Evolutionary conservation across 345 rosid genomes (phyloP), one percentile per base, ranked within the genome.

Genomic region (Salix suchowensis): DNA sequence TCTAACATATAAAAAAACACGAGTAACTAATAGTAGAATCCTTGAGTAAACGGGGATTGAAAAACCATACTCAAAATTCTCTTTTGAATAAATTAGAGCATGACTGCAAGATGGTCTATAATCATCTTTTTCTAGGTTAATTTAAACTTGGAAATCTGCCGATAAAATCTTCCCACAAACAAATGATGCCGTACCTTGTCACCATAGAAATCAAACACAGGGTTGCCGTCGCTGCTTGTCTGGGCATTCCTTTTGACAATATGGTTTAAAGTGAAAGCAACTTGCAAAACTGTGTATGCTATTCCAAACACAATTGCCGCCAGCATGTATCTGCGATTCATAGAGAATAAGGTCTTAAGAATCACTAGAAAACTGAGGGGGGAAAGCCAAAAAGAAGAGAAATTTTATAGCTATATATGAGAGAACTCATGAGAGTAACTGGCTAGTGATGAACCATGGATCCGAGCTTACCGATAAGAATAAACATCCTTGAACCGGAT

Each of bases 401-500:
- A 2, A 11, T 12, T 40, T 14, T n/a, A n/a, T 28, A 15, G 2
- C n/a, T 54, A 44, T 44, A 2, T 13, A 44, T 13, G 16, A 44
- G 1, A 44, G 50, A 15, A 44, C 14, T 14, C 4, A 13, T 44
- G 50, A 14, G 14, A 44, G 16, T 44, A 0, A 34, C 37, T 34
- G 0, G 44, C 44, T 10, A 9, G 44, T 10, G 0, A 40, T 40
- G 50, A 14, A 44, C 50, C 4, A 44, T 44, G 50, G 14, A 40
- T 40, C 50, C 4, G 50, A 34, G 14, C 50, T 46, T 73, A 86
- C 87, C 87, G 71, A 50, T 78, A 84, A 14, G 87, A 74, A 74
- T 77, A 84, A 18, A 79, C 30, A 65, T 87, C 87, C 42, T 79
- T 85, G 73, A 81, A 87, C 55, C 67, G 80, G 42, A 82, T 2